Conservation (phyloP, 1,139 yeast species). For the Pichia sp. region DNA sequence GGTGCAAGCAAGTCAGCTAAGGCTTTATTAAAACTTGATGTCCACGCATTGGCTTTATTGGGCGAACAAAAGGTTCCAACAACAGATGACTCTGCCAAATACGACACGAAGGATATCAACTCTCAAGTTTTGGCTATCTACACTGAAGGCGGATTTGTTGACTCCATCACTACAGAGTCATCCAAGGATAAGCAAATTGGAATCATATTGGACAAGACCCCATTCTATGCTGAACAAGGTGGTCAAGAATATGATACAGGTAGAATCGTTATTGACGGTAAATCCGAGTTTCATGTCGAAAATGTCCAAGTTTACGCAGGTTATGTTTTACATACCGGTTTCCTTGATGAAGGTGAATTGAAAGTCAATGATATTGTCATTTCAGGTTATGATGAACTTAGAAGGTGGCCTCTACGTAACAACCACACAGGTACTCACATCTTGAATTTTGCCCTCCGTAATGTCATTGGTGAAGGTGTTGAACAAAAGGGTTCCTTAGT, state of each 20-base stretch:
- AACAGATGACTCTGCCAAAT: slow-evolving; percentile 79
- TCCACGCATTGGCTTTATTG: slow-evolving; percentile 74
- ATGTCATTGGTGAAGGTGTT: slow-evolving; percentile 78
- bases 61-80: slow-evolving; percentile 60
- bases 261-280: slow-evolving; percentile 82
- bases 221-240: slow-evolving; percentile 98
- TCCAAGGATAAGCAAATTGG: slow-evolving; percentile 58
- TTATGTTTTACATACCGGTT: slow-evolving; percentile 92
- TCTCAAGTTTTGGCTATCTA: slow-evolving; percentile 68
- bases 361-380: slow-evolving; percentile 63
- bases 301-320: slow-evolving; percentile 94
- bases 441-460: slow-evolving; percentile 81
- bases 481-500: slow-evolving; percentile 98
- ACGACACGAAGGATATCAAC: slow-evolving; percentile 58
- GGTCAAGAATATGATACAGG: slow-evolving; percentile 98
- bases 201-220: slow-evolving; percentile 78
- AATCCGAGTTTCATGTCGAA: slow-evolving; percentile 79
- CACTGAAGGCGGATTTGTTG: slow-evolving; percentile 51
- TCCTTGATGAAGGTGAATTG: slow-evolving; percentile 69
- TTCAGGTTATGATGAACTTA: slow-evolving; percentile 85
- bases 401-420: slow-evolving; percentile 96
- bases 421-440: slow-evolving; percentile 98
- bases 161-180: slow-evolving; percentile 34
- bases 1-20: slow-evolving; percentile 55
- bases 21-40: slow-evolving; percentile 72